Evolutionary conservation across 2,329 filamentous ascomycete genomes (phyloP).

Genomic region (Falciphora oryzae): DNA sequence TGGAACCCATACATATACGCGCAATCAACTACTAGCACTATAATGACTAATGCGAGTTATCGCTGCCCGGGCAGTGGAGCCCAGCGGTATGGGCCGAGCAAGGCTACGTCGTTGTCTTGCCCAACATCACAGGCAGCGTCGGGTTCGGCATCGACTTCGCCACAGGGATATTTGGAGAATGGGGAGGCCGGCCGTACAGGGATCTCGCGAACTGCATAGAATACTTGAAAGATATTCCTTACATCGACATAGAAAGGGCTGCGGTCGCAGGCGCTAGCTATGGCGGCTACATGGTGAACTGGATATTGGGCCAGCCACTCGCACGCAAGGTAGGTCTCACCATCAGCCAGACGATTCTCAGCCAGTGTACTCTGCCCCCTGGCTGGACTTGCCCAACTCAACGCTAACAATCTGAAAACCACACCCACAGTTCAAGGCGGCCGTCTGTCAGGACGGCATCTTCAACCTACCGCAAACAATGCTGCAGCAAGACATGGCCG

Average conservation of each 20-base stretch:
- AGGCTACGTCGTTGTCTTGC: slow-evolving; percentile 53
- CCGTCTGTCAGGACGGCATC: slow-evolving; percentile 48
- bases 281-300: slow-evolving; percentile 57
- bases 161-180: slow-evolving; percentile 40
- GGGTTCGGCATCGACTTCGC: slow-evolving; percentile 44
- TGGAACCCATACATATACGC: too few species aligned
- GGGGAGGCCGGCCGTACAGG: slow-evolving; percentile 48
- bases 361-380: neutral
- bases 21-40: too few species aligned
- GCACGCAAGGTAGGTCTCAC: slow-evolving; percentile 33
- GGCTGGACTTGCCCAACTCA: too few species aligned
- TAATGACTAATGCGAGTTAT: neutral
- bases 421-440: slow-evolving; percentile 40
- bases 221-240: slow-evolving; percentile 42
- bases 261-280: slow-evolving; percentile 48
- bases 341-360: neutral
- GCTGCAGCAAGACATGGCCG: slow-evolving; percentile 12
- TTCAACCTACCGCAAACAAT: slow-evolving; percentile 26
- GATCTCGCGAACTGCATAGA: slow-evolving; percentile 50
- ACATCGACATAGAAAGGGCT: slow-evolving; percentile 46
- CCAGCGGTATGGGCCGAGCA: slow-evolving; percentile 52
- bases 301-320: slow-evolving; percentile 48
- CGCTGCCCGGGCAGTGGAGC: slow-evolving; percentile 35
- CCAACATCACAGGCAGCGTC: slow-evolving; percentile 52
- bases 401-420: neutral